These are phyloP conservation scores for Trichoderma reesei DNA, from an alignment of 495 filamentous ascomycete species.

Conservation along the genomic window DNA sequence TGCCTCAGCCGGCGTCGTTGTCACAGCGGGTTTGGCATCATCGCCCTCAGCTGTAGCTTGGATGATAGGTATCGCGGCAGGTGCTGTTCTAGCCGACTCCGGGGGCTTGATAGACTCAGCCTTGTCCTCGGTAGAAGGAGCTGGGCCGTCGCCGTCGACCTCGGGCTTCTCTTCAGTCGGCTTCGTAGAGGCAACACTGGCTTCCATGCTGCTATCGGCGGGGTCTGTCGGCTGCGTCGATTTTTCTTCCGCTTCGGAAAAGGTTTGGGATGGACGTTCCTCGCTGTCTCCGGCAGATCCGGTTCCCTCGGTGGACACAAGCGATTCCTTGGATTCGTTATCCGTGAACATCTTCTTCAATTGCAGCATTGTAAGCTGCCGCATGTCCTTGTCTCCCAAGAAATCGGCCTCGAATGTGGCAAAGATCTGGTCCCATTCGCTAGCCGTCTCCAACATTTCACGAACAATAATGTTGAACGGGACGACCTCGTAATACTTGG, in stretches of 20 bases:
- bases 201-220: slow-evolving; percentile 16
- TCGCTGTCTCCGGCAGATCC: slow-evolving; percentile 24
- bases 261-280: slow-evolving; percentile 11
- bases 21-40: background rate
- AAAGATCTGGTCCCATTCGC: slow-evolving; percentile 88
- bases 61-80: slow-evolving; percentile 15
- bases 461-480: slow-evolving; percentile 82
- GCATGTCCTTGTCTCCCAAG: slow-evolving; percentile 96
- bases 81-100: slow-evolving; percentile 52
- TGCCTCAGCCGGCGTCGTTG: slow-evolving; percentile 4
- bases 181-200: background rate
- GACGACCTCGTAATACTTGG: slow-evolving; percentile 92
- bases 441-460: slow-evolving; percentile 83
- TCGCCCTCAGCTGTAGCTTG: slow-evolving; percentile 12
- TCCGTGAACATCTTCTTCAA: slow-evolving; percentile 93
- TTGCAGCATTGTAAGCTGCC: slow-evolving; percentile 80
- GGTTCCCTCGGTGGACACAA: slow-evolving; percentile 53
- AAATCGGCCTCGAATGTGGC: slow-evolving; percentile 85
- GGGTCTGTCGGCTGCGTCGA: slow-evolving; percentile 26
- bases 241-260: slow-evolving; percentile 32
- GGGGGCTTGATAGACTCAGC: slow-evolving; percentile 55
- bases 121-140: slow-evolving; percentile 16
- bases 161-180: slow-evolving; percentile 13
- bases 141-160: slow-evolving; percentile 15
- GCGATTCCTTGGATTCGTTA: slow-evolving; percentile 62